Percentiles rank a stretch among this genome's conserved stretches.
phyloP scores from a whole-genome alignment of 148 eudicot species.

The Vaccinium darrowii region DNA sequence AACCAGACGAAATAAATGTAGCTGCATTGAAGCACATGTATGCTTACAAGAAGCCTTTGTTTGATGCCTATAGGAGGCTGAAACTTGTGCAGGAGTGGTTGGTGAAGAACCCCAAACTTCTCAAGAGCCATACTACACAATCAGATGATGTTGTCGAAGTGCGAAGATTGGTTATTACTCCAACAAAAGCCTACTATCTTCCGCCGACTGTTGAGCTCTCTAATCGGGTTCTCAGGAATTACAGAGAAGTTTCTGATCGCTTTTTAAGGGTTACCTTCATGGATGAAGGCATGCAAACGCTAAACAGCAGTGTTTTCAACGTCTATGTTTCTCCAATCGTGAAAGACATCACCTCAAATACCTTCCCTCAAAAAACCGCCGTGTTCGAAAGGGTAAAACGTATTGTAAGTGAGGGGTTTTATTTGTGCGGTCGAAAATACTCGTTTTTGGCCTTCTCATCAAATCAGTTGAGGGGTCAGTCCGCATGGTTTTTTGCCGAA shows the following conservation, averaged over 20 bases:
- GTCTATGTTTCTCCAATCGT: constrained; percentile 63
- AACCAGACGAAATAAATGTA: constrained; percentile 48
- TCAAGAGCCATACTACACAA: constrained; percentile 35
- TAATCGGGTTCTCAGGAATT: constrained; percentile 74
- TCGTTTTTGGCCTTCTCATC: constrained; percentile 83
- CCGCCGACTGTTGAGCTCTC: constrained; percentile 82
- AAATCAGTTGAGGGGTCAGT: constrained; percentile 81
- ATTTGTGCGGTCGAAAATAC: constrained; percentile 69
- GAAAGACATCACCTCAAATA: constrained; percentile 43
- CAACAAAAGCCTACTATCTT: constrained; percentile 79
- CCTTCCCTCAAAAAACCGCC: constrained; percentile 46
- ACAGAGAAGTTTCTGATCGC: constrained; percentile 57
- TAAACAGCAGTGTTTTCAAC: constrained; percentile 53
- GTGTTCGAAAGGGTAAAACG: constrained; percentile 55
- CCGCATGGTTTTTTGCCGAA: constrained; percentile 98
- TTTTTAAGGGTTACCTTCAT: constrained; percentile 83
- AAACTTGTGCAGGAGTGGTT: constrained; percentile 59
- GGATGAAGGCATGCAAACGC: constrained; percentile 81
- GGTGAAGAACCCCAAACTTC: constrained; percentile 54
- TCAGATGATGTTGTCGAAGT: constrained; percentile 63
- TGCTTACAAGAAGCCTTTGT: constrained; percentile 53
- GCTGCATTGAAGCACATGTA: constrained; percentile 73
- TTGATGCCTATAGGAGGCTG: constrained; percentile 55
- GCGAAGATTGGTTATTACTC: constrained; percentile 78
- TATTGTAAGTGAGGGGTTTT: constrained; percentile 52